Percentiles rank a stretch among this genome's conserved stretches.
Conservation (phyloP, 1,139 yeast genomes). For the Saccharomycopsis hybrid region DNA sequence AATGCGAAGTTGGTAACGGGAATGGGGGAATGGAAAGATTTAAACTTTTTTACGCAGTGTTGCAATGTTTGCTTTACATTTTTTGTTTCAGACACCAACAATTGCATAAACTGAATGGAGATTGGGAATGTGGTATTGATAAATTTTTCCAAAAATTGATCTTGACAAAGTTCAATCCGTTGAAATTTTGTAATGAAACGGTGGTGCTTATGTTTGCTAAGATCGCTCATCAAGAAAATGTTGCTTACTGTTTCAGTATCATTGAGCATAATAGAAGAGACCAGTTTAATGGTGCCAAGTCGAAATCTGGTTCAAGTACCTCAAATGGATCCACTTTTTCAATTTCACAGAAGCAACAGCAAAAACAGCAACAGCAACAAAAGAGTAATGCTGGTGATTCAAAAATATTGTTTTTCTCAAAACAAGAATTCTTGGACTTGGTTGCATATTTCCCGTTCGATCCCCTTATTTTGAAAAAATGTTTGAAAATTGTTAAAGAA, state of each 20-base stretch:
- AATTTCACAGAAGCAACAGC: background rate
- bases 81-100: conserved; percentile 20
- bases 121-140: conserved; percentile 82
- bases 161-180: conserved; percentile 85
- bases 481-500: conserved; percentile 47
- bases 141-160: conserved; percentile 82
- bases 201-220: conserved; percentile 93
- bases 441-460: conserved; percentile 96
- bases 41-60: conserved; percentile 84
- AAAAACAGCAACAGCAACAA: background rate
- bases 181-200: conserved; percentile 88
- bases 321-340: background rate
- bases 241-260: conserved; percentile 88
- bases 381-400: conserved; percentile 1
- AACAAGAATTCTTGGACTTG: conserved; percentile 78
- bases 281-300: conserved; percentile 26
- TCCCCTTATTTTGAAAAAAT: conserved; percentile 68
- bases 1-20: conserved; percentile 14
- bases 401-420: conserved; percentile 23
- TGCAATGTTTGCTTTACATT: conserved; percentile 84
- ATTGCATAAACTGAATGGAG: conserved; percentile 22
- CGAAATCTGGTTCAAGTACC: background rate
- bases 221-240: conserved; percentile 81
- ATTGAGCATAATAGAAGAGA: conserved; percentile 86
- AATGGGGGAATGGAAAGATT: conserved; percentile 38